Percentiles rank a stretch among this genome's conserved stretches.
phyloP scores from a whole-genome alignment of 495 filamentous ascomycete genomes.

The Daldinia caldariorum region DNA sequence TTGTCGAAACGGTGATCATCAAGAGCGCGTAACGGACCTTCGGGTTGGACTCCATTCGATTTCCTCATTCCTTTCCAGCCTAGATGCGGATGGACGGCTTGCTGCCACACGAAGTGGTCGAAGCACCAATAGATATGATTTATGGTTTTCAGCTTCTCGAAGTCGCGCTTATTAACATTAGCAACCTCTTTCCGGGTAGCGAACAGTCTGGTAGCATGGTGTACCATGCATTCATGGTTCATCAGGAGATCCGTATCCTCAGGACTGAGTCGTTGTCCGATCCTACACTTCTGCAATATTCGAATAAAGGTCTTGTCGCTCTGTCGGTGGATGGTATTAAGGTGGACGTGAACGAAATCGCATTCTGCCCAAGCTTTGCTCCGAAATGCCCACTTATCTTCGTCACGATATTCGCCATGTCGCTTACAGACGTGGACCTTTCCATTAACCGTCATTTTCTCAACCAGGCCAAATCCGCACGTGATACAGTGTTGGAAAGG shows the following conservation, averaged over 20 bases:
- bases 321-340: conserved; percentile 65
- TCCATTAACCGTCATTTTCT: conserved; percentile 77
- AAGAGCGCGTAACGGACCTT: conserved; percentile 60
- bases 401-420: conserved; percentile 46
- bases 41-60: conserved; percentile 66
- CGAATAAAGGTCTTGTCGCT: conserved; percentile 58
- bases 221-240: conserved; percentile 54
- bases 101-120: conserved; percentile 68
- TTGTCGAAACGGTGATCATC: conserved; percentile 63
- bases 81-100: conserved; percentile 67
- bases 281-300: conserved; percentile 62
- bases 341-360: conserved; percentile 52
- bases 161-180: conserved; percentile 51
- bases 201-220: conserved; percentile 60
- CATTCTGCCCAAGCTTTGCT: conserved; percentile 51
- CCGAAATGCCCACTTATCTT: conserved; percentile 55
- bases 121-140: conserved; percentile 74
- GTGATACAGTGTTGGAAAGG: conserved; percentile 81
- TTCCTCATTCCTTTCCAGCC: conserved; percentile 69
- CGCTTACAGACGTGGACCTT: conserved; percentile 64
- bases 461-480: conserved; percentile 74
- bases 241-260: conserved; percentile 57
- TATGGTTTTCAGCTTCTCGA: conserved; percentile 49
- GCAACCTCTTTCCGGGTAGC: conserved; percentile 54
- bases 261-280: conserved; percentile 51